Conservation (phyloP, 164 flowering plant species). For the Cinnamomum chago region DNA sequence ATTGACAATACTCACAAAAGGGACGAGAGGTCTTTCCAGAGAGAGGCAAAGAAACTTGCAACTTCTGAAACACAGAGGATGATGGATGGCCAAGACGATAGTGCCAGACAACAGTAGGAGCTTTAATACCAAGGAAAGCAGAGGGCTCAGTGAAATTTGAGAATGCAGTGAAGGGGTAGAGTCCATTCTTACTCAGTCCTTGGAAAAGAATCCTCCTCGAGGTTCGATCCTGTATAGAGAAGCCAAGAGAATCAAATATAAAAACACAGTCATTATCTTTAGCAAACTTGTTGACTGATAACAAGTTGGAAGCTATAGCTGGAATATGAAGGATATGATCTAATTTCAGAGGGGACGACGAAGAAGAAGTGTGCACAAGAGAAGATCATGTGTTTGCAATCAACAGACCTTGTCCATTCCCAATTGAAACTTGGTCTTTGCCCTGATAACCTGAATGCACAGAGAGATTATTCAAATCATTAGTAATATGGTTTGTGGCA, state of each 20-base stretch:
- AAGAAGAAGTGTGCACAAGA: too few relatives aligned
- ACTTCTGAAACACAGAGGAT: not conserved
- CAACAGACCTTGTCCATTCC: too few relatives aligned
- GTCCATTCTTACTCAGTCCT: not conserved
- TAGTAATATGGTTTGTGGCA: too few relatives aligned
- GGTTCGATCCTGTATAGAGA: not conserved
- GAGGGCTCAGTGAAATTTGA: not conserved
- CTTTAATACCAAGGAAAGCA: not conserved
- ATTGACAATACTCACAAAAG: not conserved
- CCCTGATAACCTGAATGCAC: too few relatives aligned
- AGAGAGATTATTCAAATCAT: too few relatives aligned
- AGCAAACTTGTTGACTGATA: not conserved
- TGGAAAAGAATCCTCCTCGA: not conserved
- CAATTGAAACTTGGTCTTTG: too few relatives aligned
- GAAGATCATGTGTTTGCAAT: too few relatives aligned
- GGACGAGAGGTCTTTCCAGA: too few relatives aligned
- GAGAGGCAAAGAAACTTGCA: too few relatives aligned
- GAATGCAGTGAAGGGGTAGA: not conserved
- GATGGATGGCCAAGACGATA: not conserved
- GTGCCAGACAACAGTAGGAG: not conserved
- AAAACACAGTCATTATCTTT: too few relatives aligned
- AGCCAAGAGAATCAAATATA: not conserved
- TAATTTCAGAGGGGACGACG: too few relatives aligned
- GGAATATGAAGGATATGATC: not conserved
- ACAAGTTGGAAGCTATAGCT: not conserved